Evolutionary conservation across 768 basidiomycete genomes (phyloP).

Genomic region (Mycena alexandri): DNA sequence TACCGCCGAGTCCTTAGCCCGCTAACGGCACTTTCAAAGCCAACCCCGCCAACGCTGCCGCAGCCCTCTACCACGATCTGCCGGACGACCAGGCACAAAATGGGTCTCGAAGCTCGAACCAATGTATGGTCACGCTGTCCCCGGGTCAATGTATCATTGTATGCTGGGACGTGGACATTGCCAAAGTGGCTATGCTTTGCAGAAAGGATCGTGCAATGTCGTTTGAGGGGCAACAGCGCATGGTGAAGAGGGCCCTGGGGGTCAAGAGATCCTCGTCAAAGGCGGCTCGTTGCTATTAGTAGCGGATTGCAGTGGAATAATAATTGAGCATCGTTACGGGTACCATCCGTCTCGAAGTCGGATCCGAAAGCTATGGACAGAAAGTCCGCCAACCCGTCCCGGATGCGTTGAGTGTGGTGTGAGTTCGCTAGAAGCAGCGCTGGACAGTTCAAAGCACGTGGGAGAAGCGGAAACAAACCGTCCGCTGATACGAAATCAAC

Average conservation of each 20-base stretch:
- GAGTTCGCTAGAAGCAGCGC: too few species aligned
- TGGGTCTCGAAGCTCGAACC: not conserved
- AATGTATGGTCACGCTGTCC: not conserved
- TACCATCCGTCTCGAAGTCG: too few species aligned
- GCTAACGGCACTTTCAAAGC: not conserved
- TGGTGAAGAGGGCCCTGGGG: not conserved
- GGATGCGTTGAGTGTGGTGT: too few species aligned
- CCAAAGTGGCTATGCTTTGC: slow-evolving; percentile 18
- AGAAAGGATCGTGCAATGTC: slow-evolving; percentile 9
- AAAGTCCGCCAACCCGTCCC: too few species aligned
- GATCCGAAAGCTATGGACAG: too few species aligned
- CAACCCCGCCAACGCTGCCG: not conserved
- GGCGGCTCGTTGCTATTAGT: too few species aligned
- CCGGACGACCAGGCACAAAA: not conserved
- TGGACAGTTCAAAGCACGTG: too few species aligned
- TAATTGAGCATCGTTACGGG: slow-evolving; percentile 21
- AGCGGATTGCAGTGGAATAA: too few species aligned
- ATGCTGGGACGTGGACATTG: not conserved
- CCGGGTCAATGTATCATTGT: not conserved
- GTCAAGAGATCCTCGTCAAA: slow-evolving; percentile 4
- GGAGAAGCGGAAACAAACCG: too few species aligned
- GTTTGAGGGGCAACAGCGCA: slow-evolving; percentile 1
- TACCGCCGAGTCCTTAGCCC: not conserved
- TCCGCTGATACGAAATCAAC: too few species aligned
- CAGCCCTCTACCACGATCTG: slow-evolving; percentile 1